Conservation (phyloP, 345 rosid species). For the Populus tremula region DNA sequence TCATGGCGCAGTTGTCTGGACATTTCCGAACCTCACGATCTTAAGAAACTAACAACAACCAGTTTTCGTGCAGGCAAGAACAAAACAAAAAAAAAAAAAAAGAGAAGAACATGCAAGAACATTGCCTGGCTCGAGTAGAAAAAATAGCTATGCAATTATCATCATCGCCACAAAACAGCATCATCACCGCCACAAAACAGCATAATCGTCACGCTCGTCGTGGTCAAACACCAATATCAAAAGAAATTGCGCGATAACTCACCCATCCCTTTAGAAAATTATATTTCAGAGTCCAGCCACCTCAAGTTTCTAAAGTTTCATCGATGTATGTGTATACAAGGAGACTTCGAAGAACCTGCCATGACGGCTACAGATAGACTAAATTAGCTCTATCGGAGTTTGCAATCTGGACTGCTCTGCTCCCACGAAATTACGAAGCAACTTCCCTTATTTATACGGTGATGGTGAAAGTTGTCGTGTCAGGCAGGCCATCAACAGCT, state of each 20-base stretch:
- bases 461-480: neutral
- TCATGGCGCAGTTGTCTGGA: neutral
- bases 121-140: neutral
- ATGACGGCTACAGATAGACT: neutral
- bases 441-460: neutral
- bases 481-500: neutral
- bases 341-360: neutral
- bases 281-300: neutral
- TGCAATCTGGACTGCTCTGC: neutral
- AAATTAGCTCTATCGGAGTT: neutral
- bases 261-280: neutral
- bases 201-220: too few relatives aligned
- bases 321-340: neutral
- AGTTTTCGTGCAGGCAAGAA: neutral
- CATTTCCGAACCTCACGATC: neutral
- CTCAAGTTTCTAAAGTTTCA: neutral
- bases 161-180: neutral
- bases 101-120: too few relatives aligned
- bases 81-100: too few relatives aligned
- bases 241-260: neutral
- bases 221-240: neutral
- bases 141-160: neutral
- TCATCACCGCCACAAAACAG: neutral
- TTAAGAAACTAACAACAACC: neutral
- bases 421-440: neutral